phyloP scores from a whole-genome alignment of 305 asterid species.

The Plantago coronopus region DNA sequence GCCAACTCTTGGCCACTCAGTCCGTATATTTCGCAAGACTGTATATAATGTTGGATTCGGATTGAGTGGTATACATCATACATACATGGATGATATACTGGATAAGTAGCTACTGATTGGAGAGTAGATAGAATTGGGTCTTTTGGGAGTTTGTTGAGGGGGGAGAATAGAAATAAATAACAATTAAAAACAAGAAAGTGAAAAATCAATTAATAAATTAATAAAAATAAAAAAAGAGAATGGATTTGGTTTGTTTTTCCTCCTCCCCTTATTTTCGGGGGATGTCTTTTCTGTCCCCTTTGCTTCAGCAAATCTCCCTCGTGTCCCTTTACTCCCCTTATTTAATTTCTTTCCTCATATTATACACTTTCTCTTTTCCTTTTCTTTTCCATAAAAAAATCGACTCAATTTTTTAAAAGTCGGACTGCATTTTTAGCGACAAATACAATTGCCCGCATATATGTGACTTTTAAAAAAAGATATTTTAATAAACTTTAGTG shows the following conservation, averaged over 20 bases:
- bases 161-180: background rate
- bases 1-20: too few species aligned
- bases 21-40: too few species aligned
- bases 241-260: constrained; percentile 20
- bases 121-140: too few species aligned
- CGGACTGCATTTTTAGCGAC: too few species aligned
- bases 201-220: background rate
- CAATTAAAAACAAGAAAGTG: constrained; percentile 6
- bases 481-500: too few species aligned
- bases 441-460: too few species aligned
- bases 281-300: constrained; percentile 89
- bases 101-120: too few species aligned
- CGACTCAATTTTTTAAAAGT: background rate
- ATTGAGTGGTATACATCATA: too few species aligned
- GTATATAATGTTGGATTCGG: too few species aligned
- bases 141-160: too few species aligned
- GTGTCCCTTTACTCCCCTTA: constrained; percentile 42
- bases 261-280: constrained; percentile 87
- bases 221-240: background rate
- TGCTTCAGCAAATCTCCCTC: constrained; percentile 64
- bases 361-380: background rate
- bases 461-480: too few species aligned
- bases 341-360: constrained; percentile 16
- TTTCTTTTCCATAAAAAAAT: background rate
- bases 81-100: too few species aligned